Base-by-base conservation (phyloP, 208 protist species). In the Lotmaria passim region DNA sequence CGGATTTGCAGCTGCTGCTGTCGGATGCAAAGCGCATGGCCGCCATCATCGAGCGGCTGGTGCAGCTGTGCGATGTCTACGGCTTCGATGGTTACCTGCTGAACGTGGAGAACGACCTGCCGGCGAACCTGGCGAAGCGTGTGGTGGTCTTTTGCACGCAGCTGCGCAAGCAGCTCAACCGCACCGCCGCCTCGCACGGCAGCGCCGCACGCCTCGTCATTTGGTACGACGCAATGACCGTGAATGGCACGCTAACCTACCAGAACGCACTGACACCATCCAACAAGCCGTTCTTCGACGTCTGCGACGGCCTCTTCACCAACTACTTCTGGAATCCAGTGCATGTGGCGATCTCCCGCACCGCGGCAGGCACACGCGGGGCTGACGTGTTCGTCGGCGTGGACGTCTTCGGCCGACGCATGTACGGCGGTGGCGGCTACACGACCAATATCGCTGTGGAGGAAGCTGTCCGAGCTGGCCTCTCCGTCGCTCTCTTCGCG, bases 41-140 rank as follows among this genome's bases (percentile, higher is more conserved):
- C 1, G 17, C 55, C 14, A 69, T 85, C 8, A 87, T 94, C 55
- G 33, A 58, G 24, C 65, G 83, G 19, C 69, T 98, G 0, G 78
- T 89, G 4, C 55, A 77, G 8, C 48, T 98, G 10, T 83, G 75
- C 50, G 63, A 88, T 17, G 43, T 77, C 26, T 93, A 94, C 69
- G 71, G 79, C 34, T 98, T 98, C 63, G 93, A 98, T 70, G 95
- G 95, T 11, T 98, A 95, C 68, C 75, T 98, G 12, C 39, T 98
- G 17, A 98, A 98, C 77, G 81, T 97, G 44, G 95, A 98, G 75
- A 86, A 73, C 51, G 12, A 19, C 39, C 34, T 93, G 26, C 72
- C 75, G 33, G 14, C 56, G 48, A 69, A 10, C 10, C 30, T 86
- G 38, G 79, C 82, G 36, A 79, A 88, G 52, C 76, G 81, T 3